Conservation (phyloP, 805 yeast genomes). For the Starmera caribaea region DNA sequence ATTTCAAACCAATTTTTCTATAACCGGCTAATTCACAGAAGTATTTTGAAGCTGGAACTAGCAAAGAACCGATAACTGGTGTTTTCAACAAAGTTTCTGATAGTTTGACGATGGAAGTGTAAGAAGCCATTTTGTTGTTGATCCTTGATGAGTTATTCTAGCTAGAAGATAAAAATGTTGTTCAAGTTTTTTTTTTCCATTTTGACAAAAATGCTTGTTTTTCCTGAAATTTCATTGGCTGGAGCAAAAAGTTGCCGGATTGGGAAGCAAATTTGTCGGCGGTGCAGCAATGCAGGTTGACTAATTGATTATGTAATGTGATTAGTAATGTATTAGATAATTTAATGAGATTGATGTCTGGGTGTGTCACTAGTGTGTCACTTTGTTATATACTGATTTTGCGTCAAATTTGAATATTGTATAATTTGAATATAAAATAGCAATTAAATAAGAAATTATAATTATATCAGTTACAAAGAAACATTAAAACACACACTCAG, state of each 20-base stretch:
- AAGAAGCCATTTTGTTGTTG: slow-evolving; percentile 35
- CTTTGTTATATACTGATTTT: no score
- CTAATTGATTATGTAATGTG: no score
- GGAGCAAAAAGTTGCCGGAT: neutral
- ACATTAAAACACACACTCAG: no score
- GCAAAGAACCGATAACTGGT: slow-evolving; percentile 66
- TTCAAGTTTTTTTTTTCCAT: neutral
- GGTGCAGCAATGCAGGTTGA: neutral
- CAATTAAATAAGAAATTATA: no score
- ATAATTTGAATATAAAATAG: no score
- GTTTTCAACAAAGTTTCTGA: slow-evolving; percentile 75
- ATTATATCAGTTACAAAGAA: no score
- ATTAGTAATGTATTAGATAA: no score
- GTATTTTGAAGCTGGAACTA: slow-evolving; percentile 71
- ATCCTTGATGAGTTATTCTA: neutral
- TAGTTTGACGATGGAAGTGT: slow-evolving; percentile 61
- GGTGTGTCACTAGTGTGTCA: no score
- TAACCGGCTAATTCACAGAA: slow-evolving; percentile 77
- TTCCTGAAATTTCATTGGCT: neutral
- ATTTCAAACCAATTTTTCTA: slow-evolving; percentile 89
- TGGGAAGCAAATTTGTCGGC: neutral
- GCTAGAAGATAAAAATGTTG: no score
- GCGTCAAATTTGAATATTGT: no score
- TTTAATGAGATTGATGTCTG: no score
- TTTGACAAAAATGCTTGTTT: neutral